Percentiles rank a stretch among this genome's conserved stretches.
These are phyloP conservation scores for Fusarium hainanense DNA, from an alignment of 2,329 filamentous ascomycete species.

Conservation along the genomic window DNA sequence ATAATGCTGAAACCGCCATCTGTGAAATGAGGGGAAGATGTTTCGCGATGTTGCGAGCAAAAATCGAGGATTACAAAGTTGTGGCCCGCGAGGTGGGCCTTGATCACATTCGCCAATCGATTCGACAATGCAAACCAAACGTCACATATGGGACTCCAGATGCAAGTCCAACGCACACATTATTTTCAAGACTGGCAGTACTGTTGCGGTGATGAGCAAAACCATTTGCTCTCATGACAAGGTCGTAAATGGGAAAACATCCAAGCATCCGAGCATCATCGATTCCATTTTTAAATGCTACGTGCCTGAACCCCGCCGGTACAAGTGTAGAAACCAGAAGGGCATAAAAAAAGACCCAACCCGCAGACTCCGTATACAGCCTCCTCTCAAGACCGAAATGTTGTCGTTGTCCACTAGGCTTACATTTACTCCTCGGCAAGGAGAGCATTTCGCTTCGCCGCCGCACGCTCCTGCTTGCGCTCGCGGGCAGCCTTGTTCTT, in stretches of 20 bases:
- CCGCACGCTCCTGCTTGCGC: conserved; percentile 93
- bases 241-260: conserved; percentile 41
- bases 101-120: background rate
- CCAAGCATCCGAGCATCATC: conserved; percentile 57
- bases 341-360: conserved; percentile 64
- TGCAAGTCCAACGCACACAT: conserved; percentile 29
- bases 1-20: background rate
- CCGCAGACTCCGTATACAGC: conserved; percentile 71
- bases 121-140: background rate
- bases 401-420: conserved; percentile 58
- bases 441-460: conserved; percentile 90
- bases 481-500: conserved; percentile 99
- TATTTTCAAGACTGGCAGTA: conserved; percentile 38
- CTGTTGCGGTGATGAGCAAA: conserved; percentile 22
- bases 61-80: background rate
- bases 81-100: background rate
- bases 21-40: background rate
- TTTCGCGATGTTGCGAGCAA: background rate
- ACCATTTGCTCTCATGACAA: conserved; percentile 30
- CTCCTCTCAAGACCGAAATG: conserved; percentile 63
- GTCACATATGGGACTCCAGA: conserved; percentile 4
- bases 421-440: conserved; percentile 72
- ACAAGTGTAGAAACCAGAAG: conserved; percentile 61
- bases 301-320: conserved; percentile 65
- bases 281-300: conserved; percentile 68